Evolutionary conservation across 129 eudicot genomes (phyloP).

Genomic region (Pseudognaphalium luteoalbum): DNA sequence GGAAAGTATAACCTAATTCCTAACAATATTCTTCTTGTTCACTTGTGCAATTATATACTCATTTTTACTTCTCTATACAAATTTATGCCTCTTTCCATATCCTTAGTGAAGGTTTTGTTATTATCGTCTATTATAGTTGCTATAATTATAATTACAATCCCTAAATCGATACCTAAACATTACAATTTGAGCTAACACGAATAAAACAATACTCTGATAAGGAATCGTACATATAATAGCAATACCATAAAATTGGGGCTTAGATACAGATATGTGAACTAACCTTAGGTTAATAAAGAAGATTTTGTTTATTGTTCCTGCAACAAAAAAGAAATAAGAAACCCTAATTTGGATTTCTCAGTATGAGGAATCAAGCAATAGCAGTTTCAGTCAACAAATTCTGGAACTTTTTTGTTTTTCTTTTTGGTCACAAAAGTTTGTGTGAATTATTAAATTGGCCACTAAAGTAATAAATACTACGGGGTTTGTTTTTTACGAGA

Average conservation of each 20-base stretch:
- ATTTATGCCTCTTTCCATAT: too few relatives aligned
- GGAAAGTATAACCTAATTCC: too few relatives aligned
- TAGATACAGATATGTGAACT: constrained; percentile 3
- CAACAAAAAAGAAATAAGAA: constrained; percentile 14
- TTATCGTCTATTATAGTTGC: neutral
- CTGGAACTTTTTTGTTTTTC: too few relatives aligned
- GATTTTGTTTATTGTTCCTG: neutral
- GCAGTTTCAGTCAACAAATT: neutral
- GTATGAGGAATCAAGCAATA: neutral
- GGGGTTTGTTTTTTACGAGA: too few relatives aligned
- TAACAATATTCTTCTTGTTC: too few relatives aligned
- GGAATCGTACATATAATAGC: neutral
- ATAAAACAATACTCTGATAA: neutral
- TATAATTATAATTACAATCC: constrained; percentile 9
- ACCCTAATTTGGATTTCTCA: constrained; percentile 17
- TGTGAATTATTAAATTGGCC: too few relatives aligned
- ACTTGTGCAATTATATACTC: too few relatives aligned
- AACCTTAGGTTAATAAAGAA: constrained; percentile 13
- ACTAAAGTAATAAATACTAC: too few relatives aligned
- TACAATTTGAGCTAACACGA: constrained; percentile 4
- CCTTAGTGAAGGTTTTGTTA: too few relatives aligned
- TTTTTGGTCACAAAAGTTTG: too few relatives aligned
- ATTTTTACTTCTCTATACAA: too few relatives aligned
- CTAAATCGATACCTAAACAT: neutral
- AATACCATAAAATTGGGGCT: neutral